Percentiles rank a stretch among this genome's conserved stretches.
Evolutionary conservation across 768 basidiomycete genomes (phyloP).

Genomic region (Boletus eberwhitei): DNA sequence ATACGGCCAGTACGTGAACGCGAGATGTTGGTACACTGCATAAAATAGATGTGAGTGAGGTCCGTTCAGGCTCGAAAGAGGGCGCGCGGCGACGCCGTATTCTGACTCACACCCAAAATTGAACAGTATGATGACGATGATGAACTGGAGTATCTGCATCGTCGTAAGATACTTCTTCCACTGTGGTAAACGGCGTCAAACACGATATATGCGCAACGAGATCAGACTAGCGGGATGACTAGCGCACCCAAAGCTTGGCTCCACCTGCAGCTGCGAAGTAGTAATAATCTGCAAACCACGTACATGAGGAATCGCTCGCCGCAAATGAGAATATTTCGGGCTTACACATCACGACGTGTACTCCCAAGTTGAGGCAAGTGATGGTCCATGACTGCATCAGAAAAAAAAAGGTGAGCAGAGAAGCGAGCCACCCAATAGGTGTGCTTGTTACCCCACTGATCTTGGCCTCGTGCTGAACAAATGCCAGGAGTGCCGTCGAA

Average conservation of each 20-base stretch:
- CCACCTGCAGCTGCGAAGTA: slow-evolving; percentile 92
- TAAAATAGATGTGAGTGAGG: background rate
- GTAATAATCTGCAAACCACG: slow-evolving; percentile 76
- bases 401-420: slow-evolving; percentile 1
- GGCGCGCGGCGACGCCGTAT: background rate
- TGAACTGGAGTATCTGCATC: slow-evolving; percentile 27
- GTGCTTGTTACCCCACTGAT: slow-evolving; percentile 66
- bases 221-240: background rate
- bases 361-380: slow-evolving; percentile 80
- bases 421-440: background rate
- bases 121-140: slow-evolving; percentile 21
- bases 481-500: slow-evolving; percentile 89
- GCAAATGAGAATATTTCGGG: slow-evolving; percentile 12
- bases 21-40: slow-evolving; percentile 27
- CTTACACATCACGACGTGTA: slow-evolving; percentile 96
- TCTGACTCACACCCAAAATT: slow-evolving; percentile 23
- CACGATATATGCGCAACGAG: background rate
- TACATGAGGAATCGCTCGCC: background rate
- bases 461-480: slow-evolving; percentile 83
- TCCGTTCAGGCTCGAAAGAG: background rate
- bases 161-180: slow-evolving; percentile 28
- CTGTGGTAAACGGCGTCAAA: slow-evolving; percentile 2
- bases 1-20: slow-evolving; percentile 23
- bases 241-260: slow-evolving; percentile 22
- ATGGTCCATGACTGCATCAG: slow-evolving; percentile 78